These are phyloP conservation scores for Stachybotrys echinatus DNA, from an alignment of 2,329 filamentous ascomycete genomes.

Conservation along the genomic window DNA sequence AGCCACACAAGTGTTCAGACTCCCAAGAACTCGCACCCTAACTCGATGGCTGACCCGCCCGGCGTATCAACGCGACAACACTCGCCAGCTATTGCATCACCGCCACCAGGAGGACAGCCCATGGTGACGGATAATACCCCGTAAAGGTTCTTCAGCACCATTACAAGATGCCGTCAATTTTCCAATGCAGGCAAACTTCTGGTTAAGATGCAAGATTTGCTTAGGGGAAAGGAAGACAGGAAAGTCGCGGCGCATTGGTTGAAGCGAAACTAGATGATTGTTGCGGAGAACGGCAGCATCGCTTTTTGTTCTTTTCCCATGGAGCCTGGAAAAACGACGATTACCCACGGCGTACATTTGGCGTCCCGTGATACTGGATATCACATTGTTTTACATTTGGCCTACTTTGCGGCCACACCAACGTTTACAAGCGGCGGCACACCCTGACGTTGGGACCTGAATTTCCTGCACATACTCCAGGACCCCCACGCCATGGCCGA, in stretches of 20 bases:
- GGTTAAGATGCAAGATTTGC: not conserved
- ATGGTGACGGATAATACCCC: not conserved
- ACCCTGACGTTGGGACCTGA: not conserved
- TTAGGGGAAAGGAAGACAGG: not conserved
- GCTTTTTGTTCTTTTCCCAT: not conserved
- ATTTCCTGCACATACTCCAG: not conserved
- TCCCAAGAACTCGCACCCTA: slow-evolving; percentile 5
- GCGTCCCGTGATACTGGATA: not conserved
- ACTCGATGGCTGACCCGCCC: slow-evolving; percentile 1
- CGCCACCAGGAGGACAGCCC: not conserved
- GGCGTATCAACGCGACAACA: not conserved
- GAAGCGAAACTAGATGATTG: not conserved
- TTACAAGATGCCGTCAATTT: too few relatives aligned
- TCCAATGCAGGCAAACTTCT: too few relatives aligned
- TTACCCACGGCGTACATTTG: not conserved
- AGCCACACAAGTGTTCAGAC: not conserved
- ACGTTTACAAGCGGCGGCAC: not conserved
- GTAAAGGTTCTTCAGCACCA: not conserved
- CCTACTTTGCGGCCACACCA: not conserved
- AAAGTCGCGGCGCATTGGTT: not conserved
- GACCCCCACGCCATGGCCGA: not conserved
- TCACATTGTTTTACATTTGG: not conserved
- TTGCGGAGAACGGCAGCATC: too few relatives aligned
- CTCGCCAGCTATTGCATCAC: not conserved
- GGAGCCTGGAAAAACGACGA: not conserved